A percentile compares a stretch with the other conserved stretches of the same genome.
Evolutionary conservation across 805 yeast genomes (phyloP).

Genomic region (Hanseniaspora meyeri): DNA sequence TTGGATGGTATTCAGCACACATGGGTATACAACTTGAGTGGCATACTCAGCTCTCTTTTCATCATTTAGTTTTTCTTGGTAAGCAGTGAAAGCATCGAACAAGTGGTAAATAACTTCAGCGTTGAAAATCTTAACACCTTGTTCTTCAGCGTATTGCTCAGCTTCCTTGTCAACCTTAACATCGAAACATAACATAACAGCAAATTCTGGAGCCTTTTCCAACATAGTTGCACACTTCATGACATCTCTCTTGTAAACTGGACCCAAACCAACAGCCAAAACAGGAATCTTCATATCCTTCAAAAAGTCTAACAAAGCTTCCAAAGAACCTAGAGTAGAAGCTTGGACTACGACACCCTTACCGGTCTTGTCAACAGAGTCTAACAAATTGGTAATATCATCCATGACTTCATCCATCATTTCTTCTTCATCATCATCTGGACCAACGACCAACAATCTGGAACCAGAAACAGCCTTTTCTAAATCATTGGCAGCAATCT

Average conservation of each 20-base stretch:
- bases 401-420: constrained; percentile 98
- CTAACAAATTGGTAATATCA: constrained; percentile 86
- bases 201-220: constrained; percentile 88
- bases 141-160: constrained; percentile 92
- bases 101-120: constrained; percentile 95
- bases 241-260: constrained; percentile 94
- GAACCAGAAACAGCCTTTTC: constrained; percentile 99
- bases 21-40: constrained; percentile 86
- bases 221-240: constrained; percentile 96
- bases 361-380: constrained; percentile 89
- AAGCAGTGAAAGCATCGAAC: constrained; percentile 87
- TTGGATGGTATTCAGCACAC: constrained; percentile 87
- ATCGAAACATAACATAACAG: constrained; percentile 98
- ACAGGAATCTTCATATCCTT: constrained; percentile 99
- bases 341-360: constrained; percentile 98
- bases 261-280: constrained; percentile 96
- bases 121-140: constrained; percentile 79
- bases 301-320: constrained; percentile 91
- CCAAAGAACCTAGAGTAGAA: constrained; percentile 93
- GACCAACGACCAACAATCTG: constrained; percentile 84
- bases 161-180: constrained; percentile 96
- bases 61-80: constrained; percentile 79
- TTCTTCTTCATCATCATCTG: constrained; percentile 95
- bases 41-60: constrained; percentile 78
- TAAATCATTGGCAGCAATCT: constrained; percentile 93